Base-by-base conservation (phyloP, 805 yeast species). In the Candida sonorensis region DNA sequence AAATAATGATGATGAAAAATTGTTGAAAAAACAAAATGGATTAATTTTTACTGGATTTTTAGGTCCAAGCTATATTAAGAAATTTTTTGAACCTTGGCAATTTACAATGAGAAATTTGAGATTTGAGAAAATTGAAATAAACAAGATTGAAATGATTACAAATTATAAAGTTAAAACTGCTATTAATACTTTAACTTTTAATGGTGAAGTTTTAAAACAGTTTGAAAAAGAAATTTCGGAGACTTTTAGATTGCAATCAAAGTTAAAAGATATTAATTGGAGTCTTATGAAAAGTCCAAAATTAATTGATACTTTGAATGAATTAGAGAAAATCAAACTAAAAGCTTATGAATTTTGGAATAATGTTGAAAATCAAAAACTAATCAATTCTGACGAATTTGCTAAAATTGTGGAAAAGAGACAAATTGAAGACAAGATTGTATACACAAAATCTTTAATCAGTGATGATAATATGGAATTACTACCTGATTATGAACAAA, bases 401-500 rank as follows among this genome's bases (percentile, higher is more conserved):
- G 30, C 45, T 45, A 16, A 45, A 59, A 26, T 75, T 15, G 64
- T 70, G 26, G 59, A 65, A 28, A 72, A 68, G 38, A 63, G 64
- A 34, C 36, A 50, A 18, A 50, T 82, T 15, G 64, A 67, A 35
- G 48, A 54, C 10, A 66, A 77, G 37, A 77, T 88, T 15, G 69
- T 61, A 9, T 55, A 66, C 0, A 54, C 85, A 45, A 75, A 75
- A 45, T 66, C 69, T 29, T 61, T 81, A 29, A 71, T 87, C 42
- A 80, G 94, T 1, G 94, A 85, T 37, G 95, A 88, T 45, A 92
- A 88, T 48, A 62, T 92, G 48, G 95, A 85, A 43, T 63, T 92
- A 28, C 65, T 92, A 23, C 97, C 98, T 0, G 96, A 92, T 52
- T 92, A 92, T 51, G 94, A 86, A 50, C 94, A 85, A 55, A 73